A percentile compares a stretch with the other conserved stretches of the same genome.
These are phyloP conservation scores for Tremella fuciformis DNA, from an alignment of 768 basidiomycete species.

Conservation along the genomic window DNA sequence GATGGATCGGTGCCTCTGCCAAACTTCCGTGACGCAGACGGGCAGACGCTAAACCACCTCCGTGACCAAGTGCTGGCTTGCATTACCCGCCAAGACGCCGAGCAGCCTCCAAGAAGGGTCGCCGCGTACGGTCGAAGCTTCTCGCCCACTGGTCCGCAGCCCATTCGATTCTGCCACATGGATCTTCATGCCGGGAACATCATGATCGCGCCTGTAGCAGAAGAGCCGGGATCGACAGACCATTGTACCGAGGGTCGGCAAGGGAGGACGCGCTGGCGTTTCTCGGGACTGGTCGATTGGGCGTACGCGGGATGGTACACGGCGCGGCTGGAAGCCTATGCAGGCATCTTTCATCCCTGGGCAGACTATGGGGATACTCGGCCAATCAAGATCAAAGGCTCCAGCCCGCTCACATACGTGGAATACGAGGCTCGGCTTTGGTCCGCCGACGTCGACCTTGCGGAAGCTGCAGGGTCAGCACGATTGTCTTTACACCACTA, in stretches of 20 bases:
- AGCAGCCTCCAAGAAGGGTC: background rate
- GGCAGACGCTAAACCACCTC: too few species aligned
- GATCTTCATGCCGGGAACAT: constrained; percentile 8
- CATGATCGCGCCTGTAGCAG: background rate
- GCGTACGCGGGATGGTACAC: constrained; percentile 8
- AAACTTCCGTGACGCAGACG: too few species aligned
- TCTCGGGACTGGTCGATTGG: constrained; percentile 11
- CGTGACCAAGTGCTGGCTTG: too few species aligned
- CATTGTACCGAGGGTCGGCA: background rate
- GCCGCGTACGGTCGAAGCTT: background rate
- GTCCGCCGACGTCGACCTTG: too few species aligned
- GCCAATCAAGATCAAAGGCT: too few species aligned
- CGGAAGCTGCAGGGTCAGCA: too few species aligned
- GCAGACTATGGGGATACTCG: too few species aligned
- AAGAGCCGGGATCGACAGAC: background rate
- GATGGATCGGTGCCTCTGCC: too few species aligned
- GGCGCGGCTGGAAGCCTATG: background rate
- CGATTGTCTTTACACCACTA: too few species aligned
- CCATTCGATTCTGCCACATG: constrained; percentile 10
- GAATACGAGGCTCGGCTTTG: too few species aligned
- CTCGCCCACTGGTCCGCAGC: background rate
- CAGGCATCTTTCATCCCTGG: background rate
- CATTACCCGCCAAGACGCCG: too few species aligned
- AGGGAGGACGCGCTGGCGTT: background rate
- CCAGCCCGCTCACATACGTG: too few species aligned